These are phyloP conservation scores for Uronychia setigera DNA, from an alignment of 73 alveolate species.

Conservation along the genomic window DNA sequence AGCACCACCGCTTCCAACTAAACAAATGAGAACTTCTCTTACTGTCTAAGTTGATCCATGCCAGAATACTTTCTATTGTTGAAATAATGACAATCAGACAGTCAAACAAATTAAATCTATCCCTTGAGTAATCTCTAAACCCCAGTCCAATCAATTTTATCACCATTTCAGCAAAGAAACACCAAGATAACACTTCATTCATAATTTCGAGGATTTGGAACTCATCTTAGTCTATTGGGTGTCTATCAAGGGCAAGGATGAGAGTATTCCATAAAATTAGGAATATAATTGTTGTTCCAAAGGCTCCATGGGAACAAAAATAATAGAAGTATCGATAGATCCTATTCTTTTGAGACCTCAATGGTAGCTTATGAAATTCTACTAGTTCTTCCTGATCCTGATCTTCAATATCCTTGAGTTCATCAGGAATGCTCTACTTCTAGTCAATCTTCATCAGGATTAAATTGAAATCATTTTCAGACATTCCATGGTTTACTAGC, in stretches of 20 bases:
- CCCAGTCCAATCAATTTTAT: conserved; percentile 76
- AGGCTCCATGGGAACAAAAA: no score
- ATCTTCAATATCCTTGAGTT: no score
- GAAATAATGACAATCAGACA: conserved; percentile 60
- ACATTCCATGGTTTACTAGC: no score
- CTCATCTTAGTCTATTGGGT: conserved; percentile 49
- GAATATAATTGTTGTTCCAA: no score
- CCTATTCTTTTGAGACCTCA: no score
- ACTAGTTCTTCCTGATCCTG: no score
- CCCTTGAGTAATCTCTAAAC: conserved; percentile 61
- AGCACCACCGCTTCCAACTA: conserved; percentile 67
- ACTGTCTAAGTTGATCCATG: conserved; percentile 20
- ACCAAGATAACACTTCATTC: conserved; percentile 28
- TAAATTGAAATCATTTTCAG: no score
- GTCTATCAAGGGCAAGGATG: conserved; percentile 49
- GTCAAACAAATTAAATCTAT: conserved; percentile 77
- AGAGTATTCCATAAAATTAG: conserved; percentile 57
- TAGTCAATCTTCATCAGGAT: no score
- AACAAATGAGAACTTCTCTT: no score
- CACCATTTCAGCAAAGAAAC: conserved; percentile 67
- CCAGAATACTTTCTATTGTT: conserved; percentile 37
- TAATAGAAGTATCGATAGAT: no score
- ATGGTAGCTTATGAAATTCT: no score
- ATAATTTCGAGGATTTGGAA: conserved; percentile 1
- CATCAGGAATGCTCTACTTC: no score